These are phyloP conservation scores for Westerdykella ornata DNA, from an alignment of 2,329 filamentous ascomycete genomes.

Conservation along the genomic window DNA sequence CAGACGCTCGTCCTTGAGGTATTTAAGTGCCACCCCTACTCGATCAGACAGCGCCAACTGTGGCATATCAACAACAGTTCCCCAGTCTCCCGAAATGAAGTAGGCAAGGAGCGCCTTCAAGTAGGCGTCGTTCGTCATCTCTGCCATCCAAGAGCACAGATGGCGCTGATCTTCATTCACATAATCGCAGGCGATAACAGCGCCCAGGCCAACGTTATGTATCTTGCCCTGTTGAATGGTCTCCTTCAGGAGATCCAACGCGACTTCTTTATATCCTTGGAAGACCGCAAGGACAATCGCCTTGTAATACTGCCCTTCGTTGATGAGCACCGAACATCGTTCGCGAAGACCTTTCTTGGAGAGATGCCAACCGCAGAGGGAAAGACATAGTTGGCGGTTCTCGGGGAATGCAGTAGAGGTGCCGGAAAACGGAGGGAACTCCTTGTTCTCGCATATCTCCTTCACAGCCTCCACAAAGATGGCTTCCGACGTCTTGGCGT, in stretches of 20 bases:
- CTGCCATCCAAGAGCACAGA: constrained; percentile 56
- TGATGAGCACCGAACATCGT: constrained; percentile 47
- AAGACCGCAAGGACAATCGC: constrained; percentile 71
- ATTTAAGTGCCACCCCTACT: constrained; percentile 64
- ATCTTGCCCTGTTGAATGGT: constrained; percentile 64
- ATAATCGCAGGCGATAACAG: constrained; percentile 44
- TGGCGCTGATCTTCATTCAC: constrained; percentile 55
- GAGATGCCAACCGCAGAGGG: constrained; percentile 67
- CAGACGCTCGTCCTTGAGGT: constrained; percentile 54
- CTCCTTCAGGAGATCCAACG: constrained; percentile 62
- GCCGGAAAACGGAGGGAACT: constrained; percentile 58
- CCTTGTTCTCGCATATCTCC: constrained; percentile 56
- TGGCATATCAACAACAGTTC: constrained; percentile 62
- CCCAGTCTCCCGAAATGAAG: constrained; percentile 71
- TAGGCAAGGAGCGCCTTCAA: constrained; percentile 72
- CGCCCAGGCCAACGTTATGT: constrained; percentile 44
- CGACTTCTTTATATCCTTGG: constrained; percentile 60
- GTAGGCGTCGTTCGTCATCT: constrained; percentile 66
- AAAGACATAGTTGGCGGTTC: constrained; percentile 67
- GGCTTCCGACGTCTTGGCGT: constrained; percentile 48
- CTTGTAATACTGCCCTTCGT: constrained; percentile 59
- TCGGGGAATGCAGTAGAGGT: constrained; percentile 58
- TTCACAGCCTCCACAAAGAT: constrained; percentile 51
- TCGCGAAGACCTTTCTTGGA: constrained; percentile 46
- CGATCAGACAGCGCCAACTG: constrained; percentile 70